These are phyloP conservation scores for Chamaecrista fasciculata DNA, from an alignment of 306 rosid species.

Conservation along the genomic window DNA sequence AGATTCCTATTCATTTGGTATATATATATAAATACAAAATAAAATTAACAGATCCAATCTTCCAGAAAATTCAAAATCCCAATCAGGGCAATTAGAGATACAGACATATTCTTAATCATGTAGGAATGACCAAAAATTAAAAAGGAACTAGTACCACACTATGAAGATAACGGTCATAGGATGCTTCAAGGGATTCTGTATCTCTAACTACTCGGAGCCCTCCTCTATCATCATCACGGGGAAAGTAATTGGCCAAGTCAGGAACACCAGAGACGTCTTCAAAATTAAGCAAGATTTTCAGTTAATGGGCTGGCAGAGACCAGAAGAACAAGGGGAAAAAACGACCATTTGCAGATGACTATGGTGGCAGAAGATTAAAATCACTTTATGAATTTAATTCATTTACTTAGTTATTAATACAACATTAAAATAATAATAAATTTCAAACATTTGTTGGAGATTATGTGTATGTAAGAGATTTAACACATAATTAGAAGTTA, in stretches of 20 bases:
- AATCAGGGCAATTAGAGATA: slow-evolving; percentile 10
- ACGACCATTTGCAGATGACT: background rate
- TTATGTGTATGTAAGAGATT: background rate
- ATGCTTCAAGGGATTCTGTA: slow-evolving; percentile 90
- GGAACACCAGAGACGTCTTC: slow-evolving; percentile 69
- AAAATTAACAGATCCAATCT: slow-evolving; percentile 10
- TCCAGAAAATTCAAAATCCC: slow-evolving; percentile 9
- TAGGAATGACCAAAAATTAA: slow-evolving; percentile 23
- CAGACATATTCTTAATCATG: slow-evolving; percentile 4
- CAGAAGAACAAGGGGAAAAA: slow-evolving; percentile 19
- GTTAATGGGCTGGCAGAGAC: slow-evolving; percentile 21
- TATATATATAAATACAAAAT: slow-evolving; percentile 7
- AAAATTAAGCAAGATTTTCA: slow-evolving; percentile 38
- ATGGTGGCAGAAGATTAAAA: slow-evolving; percentile 13
- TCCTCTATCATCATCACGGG: slow-evolving; percentile 80
- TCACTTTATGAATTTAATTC: background rate
- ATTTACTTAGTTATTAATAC: slow-evolving; percentile 11
- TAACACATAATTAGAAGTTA: background rate
- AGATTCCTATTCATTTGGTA: background rate
- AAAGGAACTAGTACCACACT: slow-evolving; percentile 71
- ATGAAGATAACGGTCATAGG: slow-evolving; percentile 90
- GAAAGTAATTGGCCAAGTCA: slow-evolving; percentile 64
- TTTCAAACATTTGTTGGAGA: slow-evolving; percentile 16
- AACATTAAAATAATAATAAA: slow-evolving; percentile 9
- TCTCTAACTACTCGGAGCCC: slow-evolving; percentile 72